A percentile compares a stretch with the other conserved stretches of the same genome.
Conservation (phyloP, 352 stramenopile species). For the Phytophthora sp. region DNA sequence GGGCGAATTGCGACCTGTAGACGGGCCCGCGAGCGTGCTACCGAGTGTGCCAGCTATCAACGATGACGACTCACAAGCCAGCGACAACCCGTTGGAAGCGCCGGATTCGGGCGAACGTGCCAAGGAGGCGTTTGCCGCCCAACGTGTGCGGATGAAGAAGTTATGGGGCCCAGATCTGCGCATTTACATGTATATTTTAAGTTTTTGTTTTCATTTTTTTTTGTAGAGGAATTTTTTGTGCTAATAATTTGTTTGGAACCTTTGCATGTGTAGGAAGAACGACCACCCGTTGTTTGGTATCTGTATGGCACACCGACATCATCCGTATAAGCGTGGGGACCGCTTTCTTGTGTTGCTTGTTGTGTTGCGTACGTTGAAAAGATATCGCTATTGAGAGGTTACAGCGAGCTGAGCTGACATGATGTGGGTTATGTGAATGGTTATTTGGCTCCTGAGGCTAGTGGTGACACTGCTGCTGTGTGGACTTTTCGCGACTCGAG, state of each 20-base stretch:
- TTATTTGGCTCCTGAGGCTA: too few species aligned
- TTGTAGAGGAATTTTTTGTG: background rate
- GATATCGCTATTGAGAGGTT: too few species aligned
- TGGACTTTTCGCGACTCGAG: conserved; percentile 48
- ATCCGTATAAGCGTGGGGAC: conserved; percentile 59
- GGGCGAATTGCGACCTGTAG: conserved; percentile 41
- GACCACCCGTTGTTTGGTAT: conserved; percentile 53
- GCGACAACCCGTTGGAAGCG: conserved; percentile 27
- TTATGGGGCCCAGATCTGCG: conserved; percentile 50
- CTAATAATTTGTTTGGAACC: conserved; percentile 9
- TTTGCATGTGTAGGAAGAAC: conserved; percentile 54
- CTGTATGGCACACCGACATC: conserved; percentile 49
- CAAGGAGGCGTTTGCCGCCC: conserved; percentile 54
- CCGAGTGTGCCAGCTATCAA: conserved; percentile 19
- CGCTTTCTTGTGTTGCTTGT: conserved; percentile 57
- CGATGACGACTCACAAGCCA: conserved; percentile 28
- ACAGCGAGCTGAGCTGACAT: background rate
- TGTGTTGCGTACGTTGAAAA: conserved; percentile 45
- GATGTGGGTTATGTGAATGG: conserved; percentile 5
- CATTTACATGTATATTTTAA: conserved; percentile 71
- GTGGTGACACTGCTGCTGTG: conserved; percentile 49
- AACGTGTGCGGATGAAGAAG: conserved; percentile 56
- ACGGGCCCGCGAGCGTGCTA: conserved; percentile 22
- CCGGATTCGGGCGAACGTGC: conserved; percentile 32
- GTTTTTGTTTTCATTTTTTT: too few species aligned